Percentiles rank a stretch among this genome's conserved stretches.
Evolutionary conservation across 345 rosid species (phyloP).

Genomic region (Camelina laxa): DNA sequence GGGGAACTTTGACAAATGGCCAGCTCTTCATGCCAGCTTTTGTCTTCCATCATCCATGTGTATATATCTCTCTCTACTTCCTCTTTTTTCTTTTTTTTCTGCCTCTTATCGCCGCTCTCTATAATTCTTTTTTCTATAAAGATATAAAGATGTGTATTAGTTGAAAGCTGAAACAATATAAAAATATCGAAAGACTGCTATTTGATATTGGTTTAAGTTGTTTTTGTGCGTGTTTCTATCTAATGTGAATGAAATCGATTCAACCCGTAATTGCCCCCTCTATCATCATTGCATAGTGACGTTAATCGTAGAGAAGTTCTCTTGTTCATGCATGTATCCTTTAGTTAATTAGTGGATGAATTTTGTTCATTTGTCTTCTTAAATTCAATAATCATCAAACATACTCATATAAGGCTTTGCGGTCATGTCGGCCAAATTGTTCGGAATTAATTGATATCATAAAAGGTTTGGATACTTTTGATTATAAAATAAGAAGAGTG

Average conservation of each 20-base stretch:
- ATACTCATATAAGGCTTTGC: slow-evolving; percentile 13
- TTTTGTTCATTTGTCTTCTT: background rate
- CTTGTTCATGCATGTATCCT: background rate
- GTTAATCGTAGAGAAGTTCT: background rate
- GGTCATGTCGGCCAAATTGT: slow-evolving; percentile 37
- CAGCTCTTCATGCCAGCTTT: slow-evolving; percentile 47
- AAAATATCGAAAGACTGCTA: background rate
- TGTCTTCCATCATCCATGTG: slow-evolving; percentile 48
- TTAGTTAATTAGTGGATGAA: background rate
- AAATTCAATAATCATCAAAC: slow-evolving; percentile 6
- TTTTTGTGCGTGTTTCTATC: background rate
- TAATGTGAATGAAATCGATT: background rate
- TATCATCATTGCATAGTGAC: no score
- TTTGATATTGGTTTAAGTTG: background rate
- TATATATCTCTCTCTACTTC: slow-evolving; percentile 18
- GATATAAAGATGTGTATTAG: background rate
- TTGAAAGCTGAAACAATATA: background rate
- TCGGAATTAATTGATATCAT: background rate
- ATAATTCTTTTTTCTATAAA: background rate
- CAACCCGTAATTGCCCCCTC: no score
- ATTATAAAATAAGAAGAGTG: slow-evolving; percentile 24
- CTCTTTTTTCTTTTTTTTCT: background rate
- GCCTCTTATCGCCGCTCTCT: slow-evolving; percentile 5
- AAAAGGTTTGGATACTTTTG: slow-evolving; percentile 7
- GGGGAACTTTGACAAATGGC: slow-evolving; percentile 42